Evolutionary conservation across 2,329 filamentous ascomycete genomes (phyloP).

Genomic region (Cercospora nicotianae): DNA sequence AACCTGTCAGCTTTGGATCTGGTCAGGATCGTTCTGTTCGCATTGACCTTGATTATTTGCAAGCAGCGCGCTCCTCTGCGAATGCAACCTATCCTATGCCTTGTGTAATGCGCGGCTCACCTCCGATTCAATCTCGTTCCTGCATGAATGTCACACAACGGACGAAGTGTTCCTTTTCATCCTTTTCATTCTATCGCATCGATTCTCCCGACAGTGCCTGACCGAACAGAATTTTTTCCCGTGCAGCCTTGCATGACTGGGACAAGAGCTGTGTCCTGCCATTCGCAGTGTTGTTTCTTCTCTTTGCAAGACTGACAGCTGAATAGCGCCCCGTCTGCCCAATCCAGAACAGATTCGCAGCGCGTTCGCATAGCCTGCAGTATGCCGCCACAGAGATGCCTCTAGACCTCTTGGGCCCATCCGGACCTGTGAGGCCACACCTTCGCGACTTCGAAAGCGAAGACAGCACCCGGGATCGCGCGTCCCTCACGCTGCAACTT

Average conservation of each 20-base stretch:
- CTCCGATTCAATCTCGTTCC: neutral
- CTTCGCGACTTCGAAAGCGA: neutral
- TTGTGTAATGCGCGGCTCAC: neutral
- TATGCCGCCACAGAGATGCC: neutral
- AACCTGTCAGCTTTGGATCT: neutral
- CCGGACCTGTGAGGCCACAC: neutral
- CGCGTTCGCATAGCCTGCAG: neutral
- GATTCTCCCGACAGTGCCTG: neutral
- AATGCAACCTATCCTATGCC: neutral
- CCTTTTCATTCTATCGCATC: neutral
- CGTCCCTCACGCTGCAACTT: neutral
- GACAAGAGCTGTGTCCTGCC: neutral
- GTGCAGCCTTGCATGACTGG: neutral
- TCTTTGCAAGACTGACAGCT: neutral
- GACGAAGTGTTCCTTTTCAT: neutral
- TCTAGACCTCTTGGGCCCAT: neutral
- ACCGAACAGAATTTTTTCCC: neutral
- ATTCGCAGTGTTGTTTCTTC: neutral
- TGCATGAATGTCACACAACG: neutral
- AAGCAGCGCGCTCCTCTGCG: neutral
- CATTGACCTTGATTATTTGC: neutral
- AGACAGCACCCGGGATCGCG: neutral
- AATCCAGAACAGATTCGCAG: neutral
- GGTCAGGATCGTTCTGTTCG: neutral
- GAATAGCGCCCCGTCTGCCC: neutral